Conservation (phyloP, 148 eudicot genomes). For the Silene uniflora region DNA sequence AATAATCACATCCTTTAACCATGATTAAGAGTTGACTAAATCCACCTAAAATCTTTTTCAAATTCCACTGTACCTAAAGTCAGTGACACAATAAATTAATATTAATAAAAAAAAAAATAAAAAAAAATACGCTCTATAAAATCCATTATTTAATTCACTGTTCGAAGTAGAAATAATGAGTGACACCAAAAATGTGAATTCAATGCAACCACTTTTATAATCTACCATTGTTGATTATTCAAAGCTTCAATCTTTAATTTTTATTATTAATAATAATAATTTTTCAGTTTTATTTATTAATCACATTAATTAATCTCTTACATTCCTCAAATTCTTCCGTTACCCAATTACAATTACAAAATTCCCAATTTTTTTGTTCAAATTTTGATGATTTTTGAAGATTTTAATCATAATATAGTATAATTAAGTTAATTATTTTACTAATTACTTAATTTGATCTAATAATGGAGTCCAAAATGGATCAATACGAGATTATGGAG, state of each 20-base stretch:
- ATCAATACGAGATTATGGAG: constrained; percentile 98
- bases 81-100: not conserved
- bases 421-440: no score
- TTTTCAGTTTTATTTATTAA: not conserved
- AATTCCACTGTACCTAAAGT: not conserved
- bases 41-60: no score
- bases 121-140: no score
- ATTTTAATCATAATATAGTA: not conserved
- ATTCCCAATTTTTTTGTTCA: not conserved
- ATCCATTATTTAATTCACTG: not conserved
- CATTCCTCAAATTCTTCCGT: constrained; percentile 4
- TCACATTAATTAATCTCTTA: not conserved
- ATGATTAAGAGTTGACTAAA: not conserved
- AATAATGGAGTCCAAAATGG: constrained; percentile 81
- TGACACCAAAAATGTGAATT: not conserved
- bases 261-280: no score
- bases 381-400: no score
- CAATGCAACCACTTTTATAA: not conserved
- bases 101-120: no score
- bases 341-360: not conserved
- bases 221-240: not conserved
- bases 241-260: not conserved
- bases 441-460: constrained; percentile 4
- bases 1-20: not conserved
- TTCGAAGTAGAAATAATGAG: not conserved